Evolutionary conservation across 2,329 filamentous ascomycete species (phyloP).

Genomic region (Didymella pinodella): DNA sequence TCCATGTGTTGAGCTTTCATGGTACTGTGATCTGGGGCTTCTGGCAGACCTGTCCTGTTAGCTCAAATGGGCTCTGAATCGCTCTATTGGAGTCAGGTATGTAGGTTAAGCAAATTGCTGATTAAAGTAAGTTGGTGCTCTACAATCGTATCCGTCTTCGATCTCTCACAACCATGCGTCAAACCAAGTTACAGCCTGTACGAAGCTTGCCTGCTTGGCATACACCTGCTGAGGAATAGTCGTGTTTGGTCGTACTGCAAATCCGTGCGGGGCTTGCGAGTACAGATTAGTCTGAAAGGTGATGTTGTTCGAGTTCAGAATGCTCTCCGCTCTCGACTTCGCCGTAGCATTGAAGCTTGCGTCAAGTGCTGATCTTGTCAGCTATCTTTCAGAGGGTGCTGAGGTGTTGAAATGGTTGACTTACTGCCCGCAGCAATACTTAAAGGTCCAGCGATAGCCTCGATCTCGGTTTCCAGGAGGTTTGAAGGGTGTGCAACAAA

Average conservation of each 20-base stretch:
- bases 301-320: constrained; percentile 39
- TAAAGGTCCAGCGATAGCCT: constrained; percentile 69
- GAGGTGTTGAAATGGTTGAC: constrained; percentile 18
- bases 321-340: constrained; percentile 32
- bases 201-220: constrained; percentile 48
- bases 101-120: neutral
- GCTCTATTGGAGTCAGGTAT: neutral
- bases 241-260: constrained; percentile 45
- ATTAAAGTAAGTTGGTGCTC: neutral
- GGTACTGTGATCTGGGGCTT: neutral
- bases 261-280: constrained; percentile 46
- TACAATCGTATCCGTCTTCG: neutral
- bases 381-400: constrained; percentile 7
- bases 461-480: constrained; percentile 70
- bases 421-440: constrained; percentile 68
- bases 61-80: neutral
- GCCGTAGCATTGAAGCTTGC: constrained; percentile 29
- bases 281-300: constrained; percentile 47
- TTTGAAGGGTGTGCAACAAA: constrained; percentile 76
- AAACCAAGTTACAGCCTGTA: constrained; percentile 50
- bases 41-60: neutral
- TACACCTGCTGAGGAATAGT: constrained; percentile 42
- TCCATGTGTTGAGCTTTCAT: neutral
- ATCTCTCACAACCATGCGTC: constrained; percentile 40
- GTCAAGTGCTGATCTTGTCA: constrained; percentile 32